A percentile compares a stretch with the other conserved stretches of the same genome.
Evolutionary conservation across 2,329 filamentous ascomycete species (phyloP).

Genomic region (Trichoderma sp.): DNA sequence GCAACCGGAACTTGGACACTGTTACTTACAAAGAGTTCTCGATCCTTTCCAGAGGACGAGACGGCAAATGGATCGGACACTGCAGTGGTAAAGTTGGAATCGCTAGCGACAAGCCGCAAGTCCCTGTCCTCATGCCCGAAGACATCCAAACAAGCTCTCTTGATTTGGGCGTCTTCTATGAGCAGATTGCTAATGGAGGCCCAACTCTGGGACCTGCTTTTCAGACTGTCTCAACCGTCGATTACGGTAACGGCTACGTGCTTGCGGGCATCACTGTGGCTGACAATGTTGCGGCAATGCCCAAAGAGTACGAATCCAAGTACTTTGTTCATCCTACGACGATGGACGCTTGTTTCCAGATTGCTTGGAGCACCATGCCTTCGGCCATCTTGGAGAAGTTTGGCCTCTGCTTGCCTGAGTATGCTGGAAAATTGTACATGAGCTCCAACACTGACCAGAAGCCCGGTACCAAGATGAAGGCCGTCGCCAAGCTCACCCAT

Average conservation of each 20-base stretch:
- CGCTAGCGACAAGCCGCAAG: background rate
- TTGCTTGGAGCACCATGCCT: slow-evolving; percentile 8
- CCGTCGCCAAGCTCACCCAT: background rate
- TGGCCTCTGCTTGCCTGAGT: background rate
- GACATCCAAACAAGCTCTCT: background rate
- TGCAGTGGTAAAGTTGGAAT: slow-evolving; percentile 1
- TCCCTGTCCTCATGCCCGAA: background rate
- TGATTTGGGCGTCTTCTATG: background rate
- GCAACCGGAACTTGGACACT: background rate
- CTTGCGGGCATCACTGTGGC: background rate
- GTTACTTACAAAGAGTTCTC: background rate
- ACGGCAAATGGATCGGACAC: slow-evolving; percentile 5
- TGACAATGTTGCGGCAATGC: background rate
- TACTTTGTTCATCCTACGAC: slow-evolving; percentile 7
- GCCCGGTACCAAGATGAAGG: background rate
- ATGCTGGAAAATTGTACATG: background rate
- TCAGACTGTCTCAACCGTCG: background rate
- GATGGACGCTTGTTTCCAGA: slow-evolving; percentile 3
- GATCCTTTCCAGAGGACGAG: background rate
- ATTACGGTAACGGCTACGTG: background rate
- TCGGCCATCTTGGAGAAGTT: background rate
- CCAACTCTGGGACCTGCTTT: background rate
- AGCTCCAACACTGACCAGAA: background rate
- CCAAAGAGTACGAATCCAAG: background rate
- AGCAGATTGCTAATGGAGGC: background rate